Evolutionary conservation across 805 yeast genomes (phyloP).

Genomic region (Zygosaccharomyces lentus): DNA sequence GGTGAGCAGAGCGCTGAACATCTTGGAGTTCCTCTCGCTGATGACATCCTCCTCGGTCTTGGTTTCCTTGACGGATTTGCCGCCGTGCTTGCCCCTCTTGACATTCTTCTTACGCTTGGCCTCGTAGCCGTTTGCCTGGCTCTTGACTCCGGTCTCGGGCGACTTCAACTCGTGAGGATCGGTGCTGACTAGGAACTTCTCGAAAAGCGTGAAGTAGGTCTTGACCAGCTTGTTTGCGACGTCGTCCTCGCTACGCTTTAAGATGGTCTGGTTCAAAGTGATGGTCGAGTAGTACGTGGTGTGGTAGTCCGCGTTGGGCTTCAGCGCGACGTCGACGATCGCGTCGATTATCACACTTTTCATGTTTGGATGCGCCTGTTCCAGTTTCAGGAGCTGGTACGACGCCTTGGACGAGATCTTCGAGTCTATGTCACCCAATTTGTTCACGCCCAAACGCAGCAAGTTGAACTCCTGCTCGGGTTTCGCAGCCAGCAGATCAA

Average conservation of each 20-base stretch:
- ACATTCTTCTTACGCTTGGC: constrained; percentile 68
- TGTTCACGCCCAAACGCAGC: constrained; percentile 83
- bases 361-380: constrained; percentile 96
- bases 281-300: constrained; percentile 83
- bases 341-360: constrained; percentile 73
- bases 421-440: constrained; percentile 87
- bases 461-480: constrained; percentile 97
- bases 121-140: constrained; percentile 41
- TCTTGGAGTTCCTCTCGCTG: constrained; percentile 77
- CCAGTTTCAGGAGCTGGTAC: constrained; percentile 67
- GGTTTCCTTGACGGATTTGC: constrained; percentile 62
- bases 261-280: constrained; percentile 88
- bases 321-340: constrained; percentile 74
- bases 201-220: constrained; percentile 83
- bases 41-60: constrained; percentile 59
- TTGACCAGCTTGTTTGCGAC: constrained; percentile 79
- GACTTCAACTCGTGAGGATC: constrained; percentile 44
- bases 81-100: constrained; percentile 86
- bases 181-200: constrained; percentile 68
- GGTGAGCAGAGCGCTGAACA: constrained; percentile 86
- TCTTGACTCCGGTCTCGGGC: constrained; percentile 36
- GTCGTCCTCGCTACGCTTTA: constrained; percentile 70
- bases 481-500: constrained; percentile 73
- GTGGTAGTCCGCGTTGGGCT: constrained; percentile 75
- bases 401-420: constrained; percentile 89